phyloP scores from a whole-genome alignment of 202 grass and related monocot species.

The Digitaria exilis region DNA sequence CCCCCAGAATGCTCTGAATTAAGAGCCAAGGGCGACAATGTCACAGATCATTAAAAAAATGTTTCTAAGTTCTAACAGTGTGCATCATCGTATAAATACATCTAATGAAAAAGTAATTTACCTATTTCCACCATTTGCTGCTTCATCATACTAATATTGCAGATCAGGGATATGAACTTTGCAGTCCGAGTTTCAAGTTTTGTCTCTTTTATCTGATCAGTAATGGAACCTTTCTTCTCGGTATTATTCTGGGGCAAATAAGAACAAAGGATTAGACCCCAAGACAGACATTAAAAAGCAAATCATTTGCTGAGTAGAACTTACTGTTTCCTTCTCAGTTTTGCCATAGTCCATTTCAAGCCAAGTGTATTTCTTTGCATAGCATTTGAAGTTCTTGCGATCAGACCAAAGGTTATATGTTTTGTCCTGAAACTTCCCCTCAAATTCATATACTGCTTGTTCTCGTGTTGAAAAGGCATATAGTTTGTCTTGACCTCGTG shows the following conservation, averaged over 20 bases:
- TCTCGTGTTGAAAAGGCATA: slow-evolving; percentile 58
- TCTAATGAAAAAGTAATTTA: slow-evolving; percentile 40
- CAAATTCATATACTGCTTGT: slow-evolving; percentile 65
- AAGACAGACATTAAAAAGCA: slow-evolving; percentile 15
- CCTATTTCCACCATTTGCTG: slow-evolving; percentile 99
- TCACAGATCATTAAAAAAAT: neutral
- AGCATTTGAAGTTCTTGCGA: slow-evolving; percentile 63
- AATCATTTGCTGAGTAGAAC: slow-evolving; percentile 36
- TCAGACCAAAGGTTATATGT: slow-evolving; percentile 73
- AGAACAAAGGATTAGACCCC: slow-evolving; percentile 41
- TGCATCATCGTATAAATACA: neutral
- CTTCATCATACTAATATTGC: slow-evolving; percentile 94
- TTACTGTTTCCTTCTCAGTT: slow-evolving; percentile 64
- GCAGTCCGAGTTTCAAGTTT: slow-evolving; percentile 78
- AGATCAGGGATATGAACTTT: slow-evolving; percentile 84
- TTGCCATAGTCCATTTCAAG: slow-evolving; percentile 91
- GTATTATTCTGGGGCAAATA: slow-evolving; percentile 39
- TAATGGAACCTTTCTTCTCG: slow-evolving; percentile 40
- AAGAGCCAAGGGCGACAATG: neutral
- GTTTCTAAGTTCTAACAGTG: neutral
- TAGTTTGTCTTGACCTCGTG: slow-evolving; percentile 67
- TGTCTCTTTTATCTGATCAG: slow-evolving; percentile 63
- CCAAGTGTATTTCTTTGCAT: slow-evolving; percentile 69
- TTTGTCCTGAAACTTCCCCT: slow-evolving; percentile 71
- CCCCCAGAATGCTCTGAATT: neutral